Conservation (phyloP, 768 basidiomycete genomes). For the Hypholoma sublateritium region DNA sequence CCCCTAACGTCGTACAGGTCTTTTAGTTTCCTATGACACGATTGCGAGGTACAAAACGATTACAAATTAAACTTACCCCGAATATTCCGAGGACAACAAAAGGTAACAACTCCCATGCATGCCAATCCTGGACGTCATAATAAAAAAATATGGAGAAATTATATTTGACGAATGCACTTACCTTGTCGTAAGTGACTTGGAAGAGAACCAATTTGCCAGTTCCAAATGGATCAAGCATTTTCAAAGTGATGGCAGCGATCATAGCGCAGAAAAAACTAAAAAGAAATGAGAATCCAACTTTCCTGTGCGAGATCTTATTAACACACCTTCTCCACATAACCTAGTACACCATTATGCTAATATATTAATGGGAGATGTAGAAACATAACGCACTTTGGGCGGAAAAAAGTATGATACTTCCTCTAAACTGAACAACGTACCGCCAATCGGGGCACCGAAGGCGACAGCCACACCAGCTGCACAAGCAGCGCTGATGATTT, state of each 20-base stretch:
- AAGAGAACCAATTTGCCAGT: conserved; percentile 93
- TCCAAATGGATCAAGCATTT: conserved; percentile 92
- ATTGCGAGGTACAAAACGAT: too few relatives aligned
- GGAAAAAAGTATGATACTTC: conserved; percentile 98
- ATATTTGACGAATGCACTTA: conserved; percentile 22
- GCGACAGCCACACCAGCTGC: conserved; percentile 98
- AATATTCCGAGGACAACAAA: conserved; percentile 88
- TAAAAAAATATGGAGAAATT: not conserved
- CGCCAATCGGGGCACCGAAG: conserved; percentile 95
- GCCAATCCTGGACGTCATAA: conserved; percentile 70
- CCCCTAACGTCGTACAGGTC: conserved; percentile 48
- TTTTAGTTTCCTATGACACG: not conserved
- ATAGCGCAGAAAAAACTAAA: conserved; percentile 95
- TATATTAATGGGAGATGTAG: not conserved
- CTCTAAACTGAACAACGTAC: conserved; percentile 89
- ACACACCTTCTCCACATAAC: conserved; percentile 91
- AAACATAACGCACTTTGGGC: conserved; percentile 59
- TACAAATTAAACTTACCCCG: conserved; percentile 54
- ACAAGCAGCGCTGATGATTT: conserved; percentile 93
- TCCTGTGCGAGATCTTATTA: not conserved
- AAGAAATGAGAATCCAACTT: conserved; percentile 16
- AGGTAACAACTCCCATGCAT: conserved; percentile 82
- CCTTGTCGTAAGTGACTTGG: conserved; percentile 88
- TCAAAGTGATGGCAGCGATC: conserved; percentile 93
- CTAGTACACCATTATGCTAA: conserved; percentile 28